Base-by-base conservation (phyloP, 768 basidiomycete species). In the Boletus eberwhitei region DNA sequence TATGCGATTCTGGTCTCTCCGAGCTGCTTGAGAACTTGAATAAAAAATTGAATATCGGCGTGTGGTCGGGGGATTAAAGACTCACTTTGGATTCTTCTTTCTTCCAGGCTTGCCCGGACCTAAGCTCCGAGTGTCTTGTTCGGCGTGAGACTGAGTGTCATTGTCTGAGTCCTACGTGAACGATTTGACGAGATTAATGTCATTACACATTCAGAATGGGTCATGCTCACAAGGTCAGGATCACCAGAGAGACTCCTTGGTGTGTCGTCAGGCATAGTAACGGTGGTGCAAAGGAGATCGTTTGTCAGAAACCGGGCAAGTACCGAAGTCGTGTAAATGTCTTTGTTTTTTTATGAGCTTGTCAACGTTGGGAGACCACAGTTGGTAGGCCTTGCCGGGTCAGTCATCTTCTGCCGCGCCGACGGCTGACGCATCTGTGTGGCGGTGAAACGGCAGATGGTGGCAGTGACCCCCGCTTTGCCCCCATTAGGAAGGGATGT, bases 1-100 rank as follows among this genome's bases (percentile, higher is more conserved):
- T 50, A 96, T 93, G 49, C 90, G 82, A 66, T 93, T 93, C 69
- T 93, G 90, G 73, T 93, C 90, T 60, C 90, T 82, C 62, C 90
- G 76, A 14, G 91, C 90, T 34, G 90, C 90, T 73, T 93, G 91
- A 21, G 90, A 93, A 74, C 90, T 93, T 50, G 59, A 52, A 40
- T 40, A 21, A 32, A 32, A 32, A 29, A 26, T 52, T 61, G 17
- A 59, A 44, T n/a, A 59, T 47, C 59, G 61, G 59, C 57, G 59
- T 50, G 37, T 13, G 31, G 41, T 32, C 40, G 35, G 40, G 31
- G 39, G 49, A 60, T 5, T 19, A 24, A 37, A 11, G 45, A 72
- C 81, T 56, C 61, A 89, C 90, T 92, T 92, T 61, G 90, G 90
- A 64, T 93, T 93, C 78, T 91, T 92, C 84, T 92, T 92, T 57